Percentiles rank a stretch among this genome's conserved stretches.
Evolutionary conservation across 164 flowering plant species (phyloP).

Genomic region (Vitis cinerea): DNA sequence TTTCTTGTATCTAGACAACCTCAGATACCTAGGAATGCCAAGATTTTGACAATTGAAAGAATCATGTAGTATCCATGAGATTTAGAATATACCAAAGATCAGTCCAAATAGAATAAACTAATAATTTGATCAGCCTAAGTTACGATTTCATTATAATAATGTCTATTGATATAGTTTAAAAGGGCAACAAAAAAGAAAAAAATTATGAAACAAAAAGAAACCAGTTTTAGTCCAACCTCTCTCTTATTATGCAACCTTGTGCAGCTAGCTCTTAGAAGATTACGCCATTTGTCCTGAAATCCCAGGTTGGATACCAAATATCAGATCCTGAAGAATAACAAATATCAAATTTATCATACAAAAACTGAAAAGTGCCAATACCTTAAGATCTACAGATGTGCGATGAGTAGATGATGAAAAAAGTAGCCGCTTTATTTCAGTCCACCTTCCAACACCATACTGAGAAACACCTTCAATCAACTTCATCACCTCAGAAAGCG

Average conservation of each 20-base stretch:
- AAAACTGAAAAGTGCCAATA: conserved; percentile 6
- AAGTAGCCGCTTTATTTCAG: conserved; percentile 52
- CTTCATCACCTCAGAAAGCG: conserved; percentile 57
- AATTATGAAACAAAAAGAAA: neutral
- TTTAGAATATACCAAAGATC: too few species aligned
- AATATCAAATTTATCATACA: too few species aligned
- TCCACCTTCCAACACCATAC: conserved; percentile 79
- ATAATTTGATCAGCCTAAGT: neutral
- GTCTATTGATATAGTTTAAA: too few species aligned
- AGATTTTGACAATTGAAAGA: too few species aligned
- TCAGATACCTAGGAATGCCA: too few species aligned
- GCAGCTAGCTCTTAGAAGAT: conserved; percentile 62
- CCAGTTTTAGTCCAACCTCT: conserved; percentile 36
- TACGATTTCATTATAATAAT: neutral
- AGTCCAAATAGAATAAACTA: too few species aligned
- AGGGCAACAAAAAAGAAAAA: neutral
- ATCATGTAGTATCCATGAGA: too few species aligned
- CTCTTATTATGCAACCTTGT: conserved; percentile 28
- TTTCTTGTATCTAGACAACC: too few species aligned
- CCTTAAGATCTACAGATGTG: conserved; percentile 77
- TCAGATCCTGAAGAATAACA: too few species aligned
- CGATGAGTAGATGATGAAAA: conserved; percentile 61
- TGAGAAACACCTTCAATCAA: conserved; percentile 67
- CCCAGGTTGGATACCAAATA: neutral
- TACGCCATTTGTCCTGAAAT: conserved; percentile 83